Base-by-base conservation (phyloP, 805 yeast genomes). In the Metschnikowia hibisci region DNA sequence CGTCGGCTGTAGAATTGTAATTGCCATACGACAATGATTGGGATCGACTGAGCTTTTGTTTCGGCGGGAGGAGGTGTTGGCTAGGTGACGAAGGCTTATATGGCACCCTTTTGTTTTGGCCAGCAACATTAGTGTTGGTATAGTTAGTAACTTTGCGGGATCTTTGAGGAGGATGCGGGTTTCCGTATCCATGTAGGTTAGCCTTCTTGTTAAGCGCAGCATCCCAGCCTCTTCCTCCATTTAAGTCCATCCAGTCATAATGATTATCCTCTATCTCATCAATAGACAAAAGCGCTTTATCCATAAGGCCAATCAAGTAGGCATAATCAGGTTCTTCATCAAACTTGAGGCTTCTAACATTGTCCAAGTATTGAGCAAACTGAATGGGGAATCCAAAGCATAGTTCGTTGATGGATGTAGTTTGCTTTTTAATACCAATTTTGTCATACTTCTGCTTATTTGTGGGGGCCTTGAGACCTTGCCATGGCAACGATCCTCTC, bases 401-500 rank as follows among this genome's bases (percentile, higher is more conserved):
- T 47, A 93, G 73, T 53, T 88, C 97, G 54, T 77, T 78, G 48
- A 90, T 84, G 38, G 86, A 82, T 1, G 99, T 91, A 2, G 88
- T 76, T 67, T 90, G 88, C 64, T 93, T 93, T 71, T 89, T 91
- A 62, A 90, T 95, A 47, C 99, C 98, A 63, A 93, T 93, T 63
- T 89, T 90, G 64, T 93, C 98, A 66, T 93, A 93, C 69, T 93
- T 93, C 58, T 88, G 96, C 68, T 93, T 91, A 73, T 93, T 93
- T 32, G 96, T 90, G 52, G 96, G 96, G 6, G 99, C 99, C 65
- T 93, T 91, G 54, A 93, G 75, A 20, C 99, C 99, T 72, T 93
- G 99, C 99, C 99, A 93, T 49, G 99, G 99, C 58, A 93, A 73
- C 46, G 87, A 87, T 35, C 99, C 99, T 56, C 95, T 80, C 52